Evolutionary conservation across 1,284 basidiomycete genomes (phyloP), one percentile per base, ranked within the genome.

Genomic region (Schizopora paradoxa): DNA sequence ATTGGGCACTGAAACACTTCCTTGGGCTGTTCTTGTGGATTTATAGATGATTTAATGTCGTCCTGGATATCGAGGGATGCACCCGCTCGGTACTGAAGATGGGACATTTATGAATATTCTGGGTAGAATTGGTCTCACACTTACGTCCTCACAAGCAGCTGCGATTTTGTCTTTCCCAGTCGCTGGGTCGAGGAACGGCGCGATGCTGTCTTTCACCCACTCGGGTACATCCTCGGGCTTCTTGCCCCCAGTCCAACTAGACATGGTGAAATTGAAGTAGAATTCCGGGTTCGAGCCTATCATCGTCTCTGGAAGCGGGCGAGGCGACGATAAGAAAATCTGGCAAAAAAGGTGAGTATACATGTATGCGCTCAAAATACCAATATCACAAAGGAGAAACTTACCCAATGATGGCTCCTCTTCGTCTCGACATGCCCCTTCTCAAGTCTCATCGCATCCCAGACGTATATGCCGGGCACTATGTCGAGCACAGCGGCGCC

Each of bases 401-500:
- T 43, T 44, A 55, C 54, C 57, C 57, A 58, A 41, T 58, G 57
- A 46, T 57, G 55, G 23, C 54, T 56, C 19, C 49, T 32, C 41
- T 45, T 53, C 10, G 59, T 59, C 39, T 57, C 54, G 0, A 26
- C 25, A 48, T 59, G 59, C 5, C 36, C 38, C 11, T 50, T 50
- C 11, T 44, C 45, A 11, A 56, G 36, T 16, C 42, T 49, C 58
- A 59, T 60, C 19, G 45, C 49, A 14, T 50, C 55, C 55, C 57
- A 61, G 13, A 57, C 54, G 41, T 54, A 50, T 10, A 49, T 37
- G 1, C 56, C 56, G 3, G 59, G 60, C 4, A 60, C 59, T 14
- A 60, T 61, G 33, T 60, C 58, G 14, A 60, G 53, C n/a, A 59
- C 41, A 16, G 46, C 52, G 6, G 55, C 34, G 2, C 57, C 60